These are phyloP conservation scores for Nyctanthes arbortristis DNA, from an alignment of 257 asterid genomes.

Conservation along the genomic window DNA sequence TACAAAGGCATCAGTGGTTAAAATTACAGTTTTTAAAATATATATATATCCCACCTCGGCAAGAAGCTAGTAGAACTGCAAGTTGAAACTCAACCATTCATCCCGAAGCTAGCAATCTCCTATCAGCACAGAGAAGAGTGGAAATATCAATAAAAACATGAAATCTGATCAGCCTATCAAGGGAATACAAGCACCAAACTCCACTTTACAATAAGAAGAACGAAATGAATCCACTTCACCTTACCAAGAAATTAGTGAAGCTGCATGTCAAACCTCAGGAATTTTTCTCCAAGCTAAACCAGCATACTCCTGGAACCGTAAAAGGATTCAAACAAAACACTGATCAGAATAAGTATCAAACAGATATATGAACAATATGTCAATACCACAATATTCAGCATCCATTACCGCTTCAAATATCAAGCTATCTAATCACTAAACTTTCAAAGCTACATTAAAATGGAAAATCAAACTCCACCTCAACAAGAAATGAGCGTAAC, in stretches of 20 bases:
- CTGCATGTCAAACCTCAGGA: no score
- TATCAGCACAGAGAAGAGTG: neutral
- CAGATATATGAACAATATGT: neutral
- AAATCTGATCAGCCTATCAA: no score
- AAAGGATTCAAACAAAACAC: neutral
- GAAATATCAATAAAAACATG: neutral
- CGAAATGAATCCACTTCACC: no score
- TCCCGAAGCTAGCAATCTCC: neutral
- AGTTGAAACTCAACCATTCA: neutral
- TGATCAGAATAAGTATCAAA: neutral
- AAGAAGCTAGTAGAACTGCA: no score
- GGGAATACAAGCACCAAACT: no score
- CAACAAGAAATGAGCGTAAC: neutral
- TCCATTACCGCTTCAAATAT: neutral
- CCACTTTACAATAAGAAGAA: no score
- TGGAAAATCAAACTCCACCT: neutral
- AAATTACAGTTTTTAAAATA: neutral
- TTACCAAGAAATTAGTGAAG: no score
- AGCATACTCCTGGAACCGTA: neutral
- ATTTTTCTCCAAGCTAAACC: neutral
- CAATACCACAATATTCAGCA: neutral
- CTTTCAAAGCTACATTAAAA: neutral
- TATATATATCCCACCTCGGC: no score
- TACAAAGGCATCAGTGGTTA: no score
- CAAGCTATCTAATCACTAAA: neutral